Base-by-base conservation (phyloP, 148 eudicot genomes). In the Linanthus parryae region DNA sequence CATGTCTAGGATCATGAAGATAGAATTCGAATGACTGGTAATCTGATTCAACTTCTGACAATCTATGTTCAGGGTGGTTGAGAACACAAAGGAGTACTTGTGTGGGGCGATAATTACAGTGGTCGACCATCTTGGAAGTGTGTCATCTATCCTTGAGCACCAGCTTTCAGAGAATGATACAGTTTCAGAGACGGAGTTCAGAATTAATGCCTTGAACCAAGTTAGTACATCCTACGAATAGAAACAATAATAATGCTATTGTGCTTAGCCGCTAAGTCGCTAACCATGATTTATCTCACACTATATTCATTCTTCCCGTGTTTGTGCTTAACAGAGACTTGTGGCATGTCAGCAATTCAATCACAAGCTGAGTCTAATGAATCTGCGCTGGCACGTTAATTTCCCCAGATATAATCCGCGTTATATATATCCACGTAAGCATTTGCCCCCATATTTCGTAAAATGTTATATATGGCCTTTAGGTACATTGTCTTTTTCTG, bases 111-210 rank as follows among this genome's bases (percentile, higher is more conserved):
- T 80, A 10, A 80, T 83, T 7, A 77, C 87, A 29, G 69, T 87
- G 12, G 77, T 83, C 39, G 95, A 87, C 70, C 91, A 80, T 69
- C 72, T 87, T 8, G 91, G 95, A 26, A 57, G 67, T 20, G 84
- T 75, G 51, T 80, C 95, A 11, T 69, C 84, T 29, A 81, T 71
- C 66, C 80, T 87, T 20, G 76, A 80, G 24, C 37, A 48, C 5
- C 52, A 44, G 21, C 26, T 87, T 37, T 66, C 68, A n/a, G 58
- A 65, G 40, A 70, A 51, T 56, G 54, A 69, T 35, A 8, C 59
- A 7, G 46, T 59, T 64, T 56, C 81, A 24, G 78, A 82, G 58
- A 66, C 90, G 11, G 71, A 83, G 41, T 55, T 50, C 7, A 64
- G 67, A 60, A 73, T 87, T 52, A 65, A 69, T 48, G 62, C 67